phyloP scores from a whole-genome alignment of 2,329 filamentous ascomycete species.

The Aureobasidium melanogenum region DNA sequence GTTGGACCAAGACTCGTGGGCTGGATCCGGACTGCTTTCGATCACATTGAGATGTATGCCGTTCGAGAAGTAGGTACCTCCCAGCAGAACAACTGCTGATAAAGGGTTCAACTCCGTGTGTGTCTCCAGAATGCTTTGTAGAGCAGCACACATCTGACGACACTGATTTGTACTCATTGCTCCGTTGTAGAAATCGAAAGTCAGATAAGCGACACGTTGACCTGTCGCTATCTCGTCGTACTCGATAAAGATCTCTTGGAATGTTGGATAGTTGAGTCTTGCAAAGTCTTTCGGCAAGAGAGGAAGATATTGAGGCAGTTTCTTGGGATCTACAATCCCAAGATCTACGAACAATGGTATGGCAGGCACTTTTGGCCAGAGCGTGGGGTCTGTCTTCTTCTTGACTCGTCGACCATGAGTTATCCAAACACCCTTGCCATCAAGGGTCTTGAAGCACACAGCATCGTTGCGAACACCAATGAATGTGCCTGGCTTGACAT shows the following conservation, averaged over 20 bases:
- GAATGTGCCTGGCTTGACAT: conserved; percentile 22
- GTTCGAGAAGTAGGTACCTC: conserved; percentile 37
- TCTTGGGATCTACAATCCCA: conserved; percentile 22
- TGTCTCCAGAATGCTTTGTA: conserved; percentile 28
- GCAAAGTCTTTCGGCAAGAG: conserved; percentile 23
- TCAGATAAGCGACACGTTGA: conserved; percentile 30
- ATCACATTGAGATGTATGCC: conserved; percentile 38
- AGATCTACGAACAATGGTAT: conserved; percentile 28
- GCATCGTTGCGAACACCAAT: conserved; percentile 28
- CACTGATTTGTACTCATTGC: conserved; percentile 36
- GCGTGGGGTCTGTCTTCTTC: conserved; percentile 28
- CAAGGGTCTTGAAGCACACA: conserved; percentile 30
- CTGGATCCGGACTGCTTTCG: conserved; percentile 30
- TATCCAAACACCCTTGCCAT: conserved; percentile 35
- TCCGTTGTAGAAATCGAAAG: conserved; percentile 38
- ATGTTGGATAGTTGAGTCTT: conserved; percentile 22
- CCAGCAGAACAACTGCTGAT: conserved; percentile 32
- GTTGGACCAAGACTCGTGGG: conserved; percentile 35
- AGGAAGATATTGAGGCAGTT: conserved; percentile 16
- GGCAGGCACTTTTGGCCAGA: conserved; percentile 36
- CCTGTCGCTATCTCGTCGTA: conserved; percentile 23
- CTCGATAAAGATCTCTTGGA: conserved; percentile 35
- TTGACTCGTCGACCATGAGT: conserved; percentile 33
- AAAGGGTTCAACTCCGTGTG: conserved; percentile 24
- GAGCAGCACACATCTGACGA: conserved; percentile 27